Evolutionary conservation across 805 yeast species (phyloP).

Genomic region (Lipomyces starkeyi): DNA sequence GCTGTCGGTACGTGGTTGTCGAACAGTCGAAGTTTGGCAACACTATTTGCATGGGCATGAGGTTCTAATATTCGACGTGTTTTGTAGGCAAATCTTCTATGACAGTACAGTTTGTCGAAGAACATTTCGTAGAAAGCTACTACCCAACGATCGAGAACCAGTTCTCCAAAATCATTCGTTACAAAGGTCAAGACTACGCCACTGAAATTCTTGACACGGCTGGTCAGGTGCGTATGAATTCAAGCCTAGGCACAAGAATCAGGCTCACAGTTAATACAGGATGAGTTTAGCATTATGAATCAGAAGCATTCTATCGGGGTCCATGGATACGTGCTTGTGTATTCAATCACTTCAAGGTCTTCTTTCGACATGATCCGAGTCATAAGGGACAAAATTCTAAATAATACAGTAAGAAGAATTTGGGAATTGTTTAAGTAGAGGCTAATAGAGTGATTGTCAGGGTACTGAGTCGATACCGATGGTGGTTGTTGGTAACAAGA

Average conservation of each 20-base stretch:
- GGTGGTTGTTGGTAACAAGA: slow-evolving; percentile 76
- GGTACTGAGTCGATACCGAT: slow-evolving; percentile 77
- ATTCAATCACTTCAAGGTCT: slow-evolving; percentile 77
- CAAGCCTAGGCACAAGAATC: neutral
- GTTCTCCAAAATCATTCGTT: slow-evolving; percentile 69
- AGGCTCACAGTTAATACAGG: slow-evolving; percentile 53
- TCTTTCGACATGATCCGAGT: slow-evolving; percentile 78
- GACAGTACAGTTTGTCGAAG: slow-evolving; percentile 84
- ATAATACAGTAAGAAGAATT: slow-evolving; percentile 46
- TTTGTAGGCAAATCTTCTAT: slow-evolving; percentile 73
- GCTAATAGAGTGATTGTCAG: slow-evolving; percentile 17
- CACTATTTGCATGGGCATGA: neutral
- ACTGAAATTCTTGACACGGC: slow-evolving; percentile 91
- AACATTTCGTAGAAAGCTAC: slow-evolving; percentile 85
- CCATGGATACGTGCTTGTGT: slow-evolving; percentile 82
- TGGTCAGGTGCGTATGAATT: slow-evolving; percentile 52
- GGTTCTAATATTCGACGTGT: neutral
- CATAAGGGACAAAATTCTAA: slow-evolving; percentile 82
- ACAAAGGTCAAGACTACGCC: slow-evolving; percentile 75
- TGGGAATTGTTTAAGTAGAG: neutral
- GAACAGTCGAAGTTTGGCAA: neutral
- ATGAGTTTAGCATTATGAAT: slow-evolving; percentile 80
- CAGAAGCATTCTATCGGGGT: slow-evolving; percentile 80
- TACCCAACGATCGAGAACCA: slow-evolving; percentile 92
- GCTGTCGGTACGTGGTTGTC: slow-evolving; percentile 67